A percentile compares a stretch with the other conserved stretches of the same genome.
Evolutionary conservation across 805 yeast species (phyloP).

Genomic region (Teunomyces barrocoloradensis): DNA sequence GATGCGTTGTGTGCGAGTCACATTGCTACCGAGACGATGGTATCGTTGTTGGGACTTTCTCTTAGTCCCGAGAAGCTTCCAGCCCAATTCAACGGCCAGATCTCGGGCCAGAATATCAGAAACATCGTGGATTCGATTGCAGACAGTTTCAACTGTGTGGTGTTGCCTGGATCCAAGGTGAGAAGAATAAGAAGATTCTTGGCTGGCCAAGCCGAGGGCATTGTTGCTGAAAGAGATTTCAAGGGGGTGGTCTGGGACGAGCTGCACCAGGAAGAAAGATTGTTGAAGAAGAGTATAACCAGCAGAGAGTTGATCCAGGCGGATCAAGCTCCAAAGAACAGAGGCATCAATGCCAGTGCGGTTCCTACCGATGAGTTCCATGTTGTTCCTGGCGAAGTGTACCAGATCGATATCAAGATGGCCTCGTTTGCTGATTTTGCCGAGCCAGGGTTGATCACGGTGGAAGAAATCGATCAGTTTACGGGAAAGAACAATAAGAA

Average conservation of each 20-base stretch:
- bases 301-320: constrained; percentile 16
- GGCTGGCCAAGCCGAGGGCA: constrained; percentile 93
- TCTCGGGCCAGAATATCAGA: constrained; percentile 73
- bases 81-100: constrained; percentile 43
- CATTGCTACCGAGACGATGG: constrained; percentile 85
- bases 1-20: constrained; percentile 89
- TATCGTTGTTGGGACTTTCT: constrained; percentile 69
- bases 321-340: background rate
- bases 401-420: constrained; percentile 79
- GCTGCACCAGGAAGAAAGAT: constrained; percentile 66
- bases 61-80: constrained; percentile 77
- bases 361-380: constrained; percentile 72
- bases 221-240: constrained; percentile 87
- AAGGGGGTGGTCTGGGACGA: constrained; percentile 92
- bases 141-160: constrained; percentile 73
- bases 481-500: constrained; percentile 60
- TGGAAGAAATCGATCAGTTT: constrained; percentile 62
- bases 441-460: constrained; percentile 66
- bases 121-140: constrained; percentile 83
- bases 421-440: constrained; percentile 55
- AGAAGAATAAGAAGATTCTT: constrained; percentile 90
- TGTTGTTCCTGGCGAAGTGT: constrained; percentile 80
- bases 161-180: constrained; percentile 90
- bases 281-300: constrained; percentile 38
- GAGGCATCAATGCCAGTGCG: constrained; percentile 45